A percentile compares a stretch with the other conserved stretches of the same genome.
Evolutionary conservation across 305 asterid genomes (phyloP).

Genomic region (Stenogyne calaminthoides): DNA sequence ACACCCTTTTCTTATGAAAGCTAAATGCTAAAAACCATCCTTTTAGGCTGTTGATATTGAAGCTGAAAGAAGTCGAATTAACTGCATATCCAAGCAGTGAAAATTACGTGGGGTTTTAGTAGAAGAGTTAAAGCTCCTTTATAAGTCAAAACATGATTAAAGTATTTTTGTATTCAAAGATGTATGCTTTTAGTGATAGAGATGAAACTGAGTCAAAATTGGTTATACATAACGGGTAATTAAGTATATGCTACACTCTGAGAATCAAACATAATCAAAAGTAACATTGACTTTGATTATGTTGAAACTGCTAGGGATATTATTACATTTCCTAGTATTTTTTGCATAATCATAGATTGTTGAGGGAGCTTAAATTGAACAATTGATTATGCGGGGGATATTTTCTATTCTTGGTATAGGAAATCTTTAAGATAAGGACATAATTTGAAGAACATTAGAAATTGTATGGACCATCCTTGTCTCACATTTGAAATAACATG

Average conservation of each 20-base stretch:
- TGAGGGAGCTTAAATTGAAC: neutral
- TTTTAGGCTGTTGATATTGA: neutral
- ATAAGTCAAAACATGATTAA: neutral
- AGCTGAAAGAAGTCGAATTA: constrained; percentile 18
- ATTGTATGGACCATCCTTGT: constrained; percentile 21
- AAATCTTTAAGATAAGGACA: constrained; percentile 9
- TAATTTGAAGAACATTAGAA: neutral
- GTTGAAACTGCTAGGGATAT: too few species aligned
- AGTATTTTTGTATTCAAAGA: too few species aligned
- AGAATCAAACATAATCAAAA: too few species aligned
- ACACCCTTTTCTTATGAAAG: neutral
- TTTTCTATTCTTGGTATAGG: constrained; percentile 3
- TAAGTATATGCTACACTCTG: too few species aligned
- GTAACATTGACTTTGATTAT: too few species aligned
- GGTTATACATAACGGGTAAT: too few species aligned
- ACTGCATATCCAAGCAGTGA: neutral
- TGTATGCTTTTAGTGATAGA: too few species aligned
- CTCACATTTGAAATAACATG: constrained; percentile 31
- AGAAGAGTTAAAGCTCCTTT: neutral
- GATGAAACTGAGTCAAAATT: too few species aligned
- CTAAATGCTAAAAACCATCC: neutral
- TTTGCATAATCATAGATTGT: constrained; percentile 2
- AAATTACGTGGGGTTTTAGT: neutral
- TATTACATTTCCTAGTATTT: too few species aligned
- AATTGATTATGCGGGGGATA: constrained; percentile 18